These are phyloP conservation scores for Calonectria honghensis DNA, from an alignment of 2,329 filamentous ascomycete species.

Conservation along the genomic window DNA sequence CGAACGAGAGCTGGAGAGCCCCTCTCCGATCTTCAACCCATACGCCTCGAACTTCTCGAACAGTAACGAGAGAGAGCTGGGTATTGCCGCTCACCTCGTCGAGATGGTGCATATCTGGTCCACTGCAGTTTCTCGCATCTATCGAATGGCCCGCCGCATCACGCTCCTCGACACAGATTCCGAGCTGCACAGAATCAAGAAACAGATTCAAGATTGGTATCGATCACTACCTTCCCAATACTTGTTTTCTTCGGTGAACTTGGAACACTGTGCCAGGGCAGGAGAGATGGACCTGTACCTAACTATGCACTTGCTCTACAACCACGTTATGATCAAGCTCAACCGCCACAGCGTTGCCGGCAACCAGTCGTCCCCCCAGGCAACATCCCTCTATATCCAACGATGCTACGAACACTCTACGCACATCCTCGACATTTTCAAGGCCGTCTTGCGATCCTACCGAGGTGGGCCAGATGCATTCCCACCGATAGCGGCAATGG, in stretches of 20 bases:
- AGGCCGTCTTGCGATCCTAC: conserved; percentile 63
- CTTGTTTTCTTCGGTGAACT: conserved; percentile 72
- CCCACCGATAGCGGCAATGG: conserved; percentile 78
- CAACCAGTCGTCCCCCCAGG: conserved; percentile 61
- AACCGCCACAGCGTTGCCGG: conserved; percentile 74
- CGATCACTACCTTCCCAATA: conserved; percentile 73
- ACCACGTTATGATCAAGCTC: conserved; percentile 78
- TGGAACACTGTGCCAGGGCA: conserved; percentile 73
- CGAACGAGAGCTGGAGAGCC: conserved; percentile 74
- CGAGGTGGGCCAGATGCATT: conserved; percentile 63
- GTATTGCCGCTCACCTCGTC: conserved; percentile 76
- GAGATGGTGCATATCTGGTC: conserved; percentile 80
- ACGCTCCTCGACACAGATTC: conserved; percentile 54
- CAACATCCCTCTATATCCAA: conserved; percentile 67
- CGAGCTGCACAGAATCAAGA: conserved; percentile 67
- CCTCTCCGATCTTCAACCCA: conserved; percentile 77
- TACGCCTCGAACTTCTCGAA: conserved; percentile 55
- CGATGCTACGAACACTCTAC: conserved; percentile 71
- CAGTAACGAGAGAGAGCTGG: conserved; percentile 58
- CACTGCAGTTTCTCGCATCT: conserved; percentile 76
- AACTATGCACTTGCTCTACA: conserved; percentile 80
- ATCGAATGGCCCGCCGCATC: conserved; percentile 60
- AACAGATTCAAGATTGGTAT: conserved; percentile 75
- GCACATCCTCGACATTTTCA: conserved; percentile 69
- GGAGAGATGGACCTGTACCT: conserved; percentile 75